These are phyloP conservation scores for Ophiostoma australiae DNA, from an alignment of 2,329 filamentous ascomycete species.

Conservation along the genomic window DNA sequence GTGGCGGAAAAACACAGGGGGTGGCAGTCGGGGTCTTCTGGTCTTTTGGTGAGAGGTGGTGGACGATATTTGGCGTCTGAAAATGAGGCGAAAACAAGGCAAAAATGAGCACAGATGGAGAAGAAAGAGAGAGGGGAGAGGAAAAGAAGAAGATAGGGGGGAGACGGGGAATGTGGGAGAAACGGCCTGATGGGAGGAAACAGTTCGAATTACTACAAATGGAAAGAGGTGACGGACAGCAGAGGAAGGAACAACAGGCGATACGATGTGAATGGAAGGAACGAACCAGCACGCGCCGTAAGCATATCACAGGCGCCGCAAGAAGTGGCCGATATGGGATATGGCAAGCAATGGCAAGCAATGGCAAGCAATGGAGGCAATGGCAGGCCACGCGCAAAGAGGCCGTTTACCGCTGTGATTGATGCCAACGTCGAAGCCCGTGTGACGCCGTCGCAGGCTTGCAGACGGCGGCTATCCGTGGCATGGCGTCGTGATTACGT, in stretches of 20 bases:
- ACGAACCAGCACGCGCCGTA: neutral
- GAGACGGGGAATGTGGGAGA: neutral
- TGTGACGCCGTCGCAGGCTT: slow-evolving; percentile 2
- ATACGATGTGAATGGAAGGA: neutral
- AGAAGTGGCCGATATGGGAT: neutral
- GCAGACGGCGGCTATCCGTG: slow-evolving; percentile 11
- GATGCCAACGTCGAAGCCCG: neutral
- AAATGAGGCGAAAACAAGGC: neutral
- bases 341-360: neutral
- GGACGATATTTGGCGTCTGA: neutral
- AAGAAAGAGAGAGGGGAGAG: neutral
- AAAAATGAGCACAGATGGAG: neutral
- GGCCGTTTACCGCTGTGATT: slow-evolving; percentile 2
- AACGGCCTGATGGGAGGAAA: neutral
- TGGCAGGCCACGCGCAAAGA: neutral
- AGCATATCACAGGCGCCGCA: neutral
- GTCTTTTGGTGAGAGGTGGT: neutral
- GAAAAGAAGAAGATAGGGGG: neutral
- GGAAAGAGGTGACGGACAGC: neutral
- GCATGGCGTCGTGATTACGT: slow-evolving; percentile 2
- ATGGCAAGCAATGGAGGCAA: neutral
- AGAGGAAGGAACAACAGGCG: neutral
- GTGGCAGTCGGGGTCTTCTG: neutral
- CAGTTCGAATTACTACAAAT: neutral
- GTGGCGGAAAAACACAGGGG: slow-evolving; percentile 4